phyloP scores from a whole-genome alignment of 2,329 filamentous ascomycete species.

The Aspergillus quadricinctus region DNA sequence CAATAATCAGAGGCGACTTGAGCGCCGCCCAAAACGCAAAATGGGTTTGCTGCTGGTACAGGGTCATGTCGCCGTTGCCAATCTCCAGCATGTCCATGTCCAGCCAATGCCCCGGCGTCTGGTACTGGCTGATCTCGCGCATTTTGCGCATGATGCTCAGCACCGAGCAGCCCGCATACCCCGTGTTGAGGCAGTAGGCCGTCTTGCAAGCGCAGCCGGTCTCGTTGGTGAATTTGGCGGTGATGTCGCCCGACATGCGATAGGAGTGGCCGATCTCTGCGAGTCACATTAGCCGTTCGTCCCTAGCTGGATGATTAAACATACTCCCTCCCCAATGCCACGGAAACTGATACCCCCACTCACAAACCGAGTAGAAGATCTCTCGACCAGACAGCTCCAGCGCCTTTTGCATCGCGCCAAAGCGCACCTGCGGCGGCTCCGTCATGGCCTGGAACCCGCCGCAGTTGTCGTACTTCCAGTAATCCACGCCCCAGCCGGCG shows the following conservation, averaged over 20 bases:
- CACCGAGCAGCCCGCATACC: conserved; percentile 26
- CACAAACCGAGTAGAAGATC: conserved; percentile 48
- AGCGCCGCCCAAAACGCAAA: conserved; percentile 46
- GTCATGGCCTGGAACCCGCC: conserved; percentile 19
- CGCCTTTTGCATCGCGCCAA: conserved; percentile 45
- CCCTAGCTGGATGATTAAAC: not conserved
- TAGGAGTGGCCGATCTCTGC: conserved; percentile 17
- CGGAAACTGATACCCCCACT: conserved; percentile 47
- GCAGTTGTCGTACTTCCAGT: conserved; percentile 54
- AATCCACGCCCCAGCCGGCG: conserved; percentile 53
- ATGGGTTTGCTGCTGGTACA: conserved; percentile 31
- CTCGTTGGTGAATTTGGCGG: conserved; percentile 14
- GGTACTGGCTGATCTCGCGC: conserved; percentile 19
- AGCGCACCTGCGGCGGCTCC: conserved; percentile 34
- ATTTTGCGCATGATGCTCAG: conserved; percentile 9
- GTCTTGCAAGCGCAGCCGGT: conserved; percentile 17
- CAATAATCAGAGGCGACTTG: conserved; percentile 44
- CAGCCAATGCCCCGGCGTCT: conserved; percentile 19
- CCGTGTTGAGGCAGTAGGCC: conserved; percentile 31
- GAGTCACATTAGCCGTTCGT: no score
- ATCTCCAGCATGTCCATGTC: conserved; percentile 46
- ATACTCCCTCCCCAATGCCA: conserved; percentile 42
- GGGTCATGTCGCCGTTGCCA: conserved; percentile 42
- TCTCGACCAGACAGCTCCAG: conserved; percentile 38
- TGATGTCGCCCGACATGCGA: conserved; percentile 26